phyloP scores from a whole-genome alignment of 768 basidiomycete genomes.

The Agaricus bisporus region DNA sequence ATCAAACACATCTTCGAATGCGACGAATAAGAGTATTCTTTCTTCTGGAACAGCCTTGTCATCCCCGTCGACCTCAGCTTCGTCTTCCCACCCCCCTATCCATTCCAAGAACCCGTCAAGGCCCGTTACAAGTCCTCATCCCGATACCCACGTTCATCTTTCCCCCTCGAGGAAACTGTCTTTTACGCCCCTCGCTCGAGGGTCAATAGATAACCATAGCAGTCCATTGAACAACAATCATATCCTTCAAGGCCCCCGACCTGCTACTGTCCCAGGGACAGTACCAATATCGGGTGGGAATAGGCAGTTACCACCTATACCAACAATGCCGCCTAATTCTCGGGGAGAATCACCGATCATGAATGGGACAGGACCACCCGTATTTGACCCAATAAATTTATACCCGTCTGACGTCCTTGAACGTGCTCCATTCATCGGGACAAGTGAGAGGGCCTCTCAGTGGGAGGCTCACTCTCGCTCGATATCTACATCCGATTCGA shows the following conservation, averaged over 20 bases:
- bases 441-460: constrained; percentile 3
- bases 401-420: not conserved
- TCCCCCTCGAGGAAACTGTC: constrained; percentile 22
- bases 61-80: constrained; percentile 22
- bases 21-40: not conserved
- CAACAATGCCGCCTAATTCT: constrained; percentile 4
- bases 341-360: not conserved
- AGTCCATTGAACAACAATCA: constrained; percentile 3
- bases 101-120: constrained; percentile 18
- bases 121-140: constrained; percentile 17
- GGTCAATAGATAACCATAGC: constrained; percentile 8
- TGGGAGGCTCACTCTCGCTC: constrained; percentile 4
- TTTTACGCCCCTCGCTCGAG: constrained; percentile 15
- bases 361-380: constrained; percentile 9
- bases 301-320: constrained; percentile 13
- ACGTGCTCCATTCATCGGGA: not conserved
- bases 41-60: constrained; percentile 12
- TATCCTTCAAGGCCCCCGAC: not conserved
- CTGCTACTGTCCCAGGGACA: constrained; percentile 3
- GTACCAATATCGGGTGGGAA: not conserved
- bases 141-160: constrained; percentile 12
- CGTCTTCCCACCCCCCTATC: constrained; percentile 14
- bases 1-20: constrained; percentile 7
- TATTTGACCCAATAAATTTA: constrained; percentile 9
- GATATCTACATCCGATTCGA: constrained; percentile 10